These are phyloP conservation scores for Saccharomyces hybrid DNA, from an alignment of 1,139 yeast genomes.

Conservation along the genomic window DNA sequence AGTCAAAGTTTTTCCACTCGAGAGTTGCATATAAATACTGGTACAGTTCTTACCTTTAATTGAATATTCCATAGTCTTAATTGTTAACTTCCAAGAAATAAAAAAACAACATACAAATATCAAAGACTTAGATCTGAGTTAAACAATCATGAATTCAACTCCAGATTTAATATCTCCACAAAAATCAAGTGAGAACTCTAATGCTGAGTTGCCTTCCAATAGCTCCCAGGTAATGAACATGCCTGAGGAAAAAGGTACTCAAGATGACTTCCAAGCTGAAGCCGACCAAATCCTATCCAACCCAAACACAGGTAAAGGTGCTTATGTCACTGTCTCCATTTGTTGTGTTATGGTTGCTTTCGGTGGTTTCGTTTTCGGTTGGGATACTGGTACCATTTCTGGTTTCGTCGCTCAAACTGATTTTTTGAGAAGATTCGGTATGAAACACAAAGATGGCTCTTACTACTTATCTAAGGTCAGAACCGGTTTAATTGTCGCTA, in stretches of 20 bases:
- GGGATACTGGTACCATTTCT: constrained; percentile 71
- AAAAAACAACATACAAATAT: neutral
- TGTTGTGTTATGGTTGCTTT: constrained; percentile 46
- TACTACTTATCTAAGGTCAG: constrained; percentile 43
- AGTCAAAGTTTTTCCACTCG: neutral
- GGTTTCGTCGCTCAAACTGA: constrained; percentile 69
- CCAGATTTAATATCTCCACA: constrained; percentile 19
- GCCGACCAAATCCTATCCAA: neutral
- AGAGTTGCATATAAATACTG: neutral
- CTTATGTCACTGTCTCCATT: constrained; percentile 34
- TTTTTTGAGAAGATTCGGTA: constrained; percentile 47
- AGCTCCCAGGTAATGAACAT: constrained; percentile 11
- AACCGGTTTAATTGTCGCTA: constrained; percentile 54
- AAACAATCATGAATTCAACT: constrained; percentile 14
- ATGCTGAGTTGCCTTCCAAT: constrained; percentile 8
- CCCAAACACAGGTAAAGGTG: constrained; percentile 9
- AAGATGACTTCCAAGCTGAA: constrained; percentile 17
- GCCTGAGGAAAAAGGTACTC: constrained; percentile 19
- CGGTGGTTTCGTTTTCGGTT: constrained; percentile 64
- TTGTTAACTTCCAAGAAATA: neutral
- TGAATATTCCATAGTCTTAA: constrained; percentile 15
- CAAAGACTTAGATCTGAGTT: neutral
- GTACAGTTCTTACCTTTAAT: neutral
- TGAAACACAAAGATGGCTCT: constrained; percentile 40
- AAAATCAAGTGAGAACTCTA: constrained; percentile 11